Base-by-base conservation (phyloP, 805 yeast species). In the Komagataella pastoris region DNA sequence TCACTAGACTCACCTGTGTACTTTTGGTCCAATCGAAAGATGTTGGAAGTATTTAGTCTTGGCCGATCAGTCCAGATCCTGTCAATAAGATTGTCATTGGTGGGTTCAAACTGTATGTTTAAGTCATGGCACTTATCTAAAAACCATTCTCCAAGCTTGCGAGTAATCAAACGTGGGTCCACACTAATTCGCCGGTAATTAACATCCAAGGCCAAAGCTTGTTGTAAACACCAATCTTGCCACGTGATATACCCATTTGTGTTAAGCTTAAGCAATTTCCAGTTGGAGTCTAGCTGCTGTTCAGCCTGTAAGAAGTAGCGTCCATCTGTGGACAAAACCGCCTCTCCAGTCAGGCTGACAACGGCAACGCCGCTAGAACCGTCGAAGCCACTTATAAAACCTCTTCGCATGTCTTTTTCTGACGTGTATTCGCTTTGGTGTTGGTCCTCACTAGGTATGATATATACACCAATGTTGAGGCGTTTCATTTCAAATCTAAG, bases 221-320 rank as follows among this genome's bases (percentile, higher is more conserved):
- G 75, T 6, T 78, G 75, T 24, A 81, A 70, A 48, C 82, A 77
- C 84, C 88, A 93, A 51, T 82, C 81, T 55, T 80, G 80, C 98
- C 98, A 91, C 6, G 84, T 72, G 12, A 83, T 79, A 44, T 76
- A 76, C 36, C 82, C 85, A n/a, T 76, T 73, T 43, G 74, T 69
- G 3, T 96, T 96, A 63, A 84, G 95, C 61, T 85, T 89, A 54
- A 93, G 72, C 48, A 93, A 67, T 1, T 68, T 66, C 98, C 98
- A 93, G 60, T 81, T 80, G 44, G 66, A 61, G 63, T 88, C 95
- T 52, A 93, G 70, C 67, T 93, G 93, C 53, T 83, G 79, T 19
- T 76, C 79, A 1, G 98, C 98, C 68, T 93, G 99, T 54, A 87
- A 71, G 65, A 88, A 93, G 69, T 93, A 93, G 57, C 99, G 75